A percentile compares a stretch with the other conserved stretches of the same genome.
These are phyloP conservation scores for Beauveria sp. DNA, from an alignment of 2,329 filamentous ascomycete genomes.

Conservation along the genomic window DNA sequence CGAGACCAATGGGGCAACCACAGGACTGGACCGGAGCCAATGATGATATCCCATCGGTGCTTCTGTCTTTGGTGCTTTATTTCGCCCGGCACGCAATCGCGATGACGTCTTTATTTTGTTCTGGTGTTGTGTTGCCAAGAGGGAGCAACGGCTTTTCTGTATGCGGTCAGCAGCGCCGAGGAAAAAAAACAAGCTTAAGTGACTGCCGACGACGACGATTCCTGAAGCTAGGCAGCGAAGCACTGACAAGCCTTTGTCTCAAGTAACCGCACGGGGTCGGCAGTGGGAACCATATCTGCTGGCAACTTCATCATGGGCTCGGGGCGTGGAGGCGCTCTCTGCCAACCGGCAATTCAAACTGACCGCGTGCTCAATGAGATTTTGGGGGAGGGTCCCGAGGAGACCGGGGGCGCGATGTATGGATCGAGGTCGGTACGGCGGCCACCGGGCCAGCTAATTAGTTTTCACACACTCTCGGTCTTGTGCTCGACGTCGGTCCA, in stretches of 20 bases:
- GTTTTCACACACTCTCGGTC: too few species aligned
- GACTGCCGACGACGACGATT: neutral
- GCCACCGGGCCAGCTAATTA: neutral
- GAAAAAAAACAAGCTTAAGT: slow-evolving; percentile 4
- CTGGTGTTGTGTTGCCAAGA: neutral
- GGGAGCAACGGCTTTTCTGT: too few species aligned
- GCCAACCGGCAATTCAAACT: too few species aligned
- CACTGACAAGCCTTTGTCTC: neutral
- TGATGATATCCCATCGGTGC: neutral
- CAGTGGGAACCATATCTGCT: too few species aligned
- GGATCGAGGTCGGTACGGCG: neutral
- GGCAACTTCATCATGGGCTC: too few species aligned
- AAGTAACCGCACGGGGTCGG: neutral
- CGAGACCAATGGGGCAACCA: neutral
- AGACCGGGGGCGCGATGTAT: neutral
- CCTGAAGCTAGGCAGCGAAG: neutral
- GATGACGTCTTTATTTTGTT: neutral
- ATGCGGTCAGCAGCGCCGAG: neutral
- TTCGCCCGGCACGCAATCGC: neutral
- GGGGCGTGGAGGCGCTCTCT: neutral
- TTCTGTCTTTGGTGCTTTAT: neutral
- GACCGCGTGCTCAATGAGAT: neutral
- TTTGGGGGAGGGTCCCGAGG: neutral
- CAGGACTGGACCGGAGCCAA: neutral
- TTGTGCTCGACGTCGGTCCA: neutral